Base-by-base conservation (phyloP, 2,329 filamentous ascomycete genomes). In the Hyphodiscus sp. region DNA sequence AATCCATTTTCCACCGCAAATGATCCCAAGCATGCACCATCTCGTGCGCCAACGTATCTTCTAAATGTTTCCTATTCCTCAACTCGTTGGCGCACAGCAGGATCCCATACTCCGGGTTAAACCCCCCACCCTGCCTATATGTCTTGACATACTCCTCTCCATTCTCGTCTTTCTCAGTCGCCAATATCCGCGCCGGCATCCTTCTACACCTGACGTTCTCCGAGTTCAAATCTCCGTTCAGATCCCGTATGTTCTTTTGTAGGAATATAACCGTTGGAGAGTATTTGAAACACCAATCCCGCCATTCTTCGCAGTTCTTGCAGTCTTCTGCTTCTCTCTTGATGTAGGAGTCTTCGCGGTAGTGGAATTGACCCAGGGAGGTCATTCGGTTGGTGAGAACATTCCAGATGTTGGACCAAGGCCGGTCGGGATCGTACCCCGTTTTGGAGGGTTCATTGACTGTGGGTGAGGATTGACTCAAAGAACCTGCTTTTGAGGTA, bases 21-120 rank as follows among this genome's bases (percentile, higher is more conserved):
- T 95, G 87, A 69, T 99, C 94, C 77, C 91, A 97, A 1, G 91
- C 91, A 70, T 99, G 94, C 50, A 99, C 87, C 90, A 99, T 95
- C 74, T 99, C 94, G 71, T 99, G 94, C 26, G 91, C 86, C 66
- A 99, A 76, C 11, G 91, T 96, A 69, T 99, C 94, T 74, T 99
- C 94, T 62, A 96, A 71, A 68, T 96, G 90, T 30, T 85, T 84
- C 53, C 83, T 76, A 67, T 90, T 84, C 55, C 86, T 77, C 67
- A 97, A 82, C 72, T 94, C 86, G 71, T 99, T 99, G 49, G 94
- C 90, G 72, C 94, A 99, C 20, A 99, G 77, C 66, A 95, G 69
- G 58, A 99, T 96, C 41, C 94, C 94, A 68, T 91, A 87, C 49
- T 87, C 79, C 1, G 91, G 85, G 68, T 86, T 86, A 69, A 97